phyloP scores from a whole-genome alignment of 257 asterid genomes.

The Knoxia roxburghii region DNA sequence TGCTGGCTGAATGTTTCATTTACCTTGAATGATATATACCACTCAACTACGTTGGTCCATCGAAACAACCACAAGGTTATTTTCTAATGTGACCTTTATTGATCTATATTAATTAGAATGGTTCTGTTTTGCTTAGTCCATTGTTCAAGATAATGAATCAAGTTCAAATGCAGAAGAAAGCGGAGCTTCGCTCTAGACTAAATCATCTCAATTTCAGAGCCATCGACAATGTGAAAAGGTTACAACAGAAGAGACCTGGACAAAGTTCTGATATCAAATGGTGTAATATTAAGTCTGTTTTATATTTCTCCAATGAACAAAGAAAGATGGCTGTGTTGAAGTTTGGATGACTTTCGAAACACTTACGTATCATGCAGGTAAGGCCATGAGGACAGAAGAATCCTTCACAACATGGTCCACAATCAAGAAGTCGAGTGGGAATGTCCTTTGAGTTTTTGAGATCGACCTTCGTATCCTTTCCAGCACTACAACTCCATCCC shows the following conservation, averaged over 20 bases:
- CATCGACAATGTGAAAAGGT: neutral
- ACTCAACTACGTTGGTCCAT: neutral
- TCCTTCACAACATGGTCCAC: conserved; percentile 84
- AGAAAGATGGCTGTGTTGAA: neutral
- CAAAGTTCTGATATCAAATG: neutral
- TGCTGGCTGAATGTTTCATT: neutral
- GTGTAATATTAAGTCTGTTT: neutral
- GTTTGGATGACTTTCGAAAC: conserved; percentile 3
- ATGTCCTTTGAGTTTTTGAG: conserved; percentile 50
- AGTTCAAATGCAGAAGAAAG: conserved; percentile 3
- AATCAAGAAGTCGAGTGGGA: conserved; percentile 48
- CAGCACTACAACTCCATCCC: conserved; percentile 91
- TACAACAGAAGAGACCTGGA: neutral
- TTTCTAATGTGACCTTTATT: neutral
- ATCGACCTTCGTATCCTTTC: conserved; percentile 39
- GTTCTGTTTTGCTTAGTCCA: neutral
- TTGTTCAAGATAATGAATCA: neutral
- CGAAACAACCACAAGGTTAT: neutral
- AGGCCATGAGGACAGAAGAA: conserved; percentile 98
- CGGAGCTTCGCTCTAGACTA: neutral
- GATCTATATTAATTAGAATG: neutral
- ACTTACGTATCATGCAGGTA: conserved; percentile 99
- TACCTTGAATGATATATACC: neutral
- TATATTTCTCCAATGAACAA: neutral
- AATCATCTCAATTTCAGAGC: neutral